Percentiles rank a stretch among this genome's conserved stretches.
These are phyloP conservation scores for Trypanosoma avium DNA, from an alignment of 208 protist genomes.

Conservation along the genomic window DNA sequence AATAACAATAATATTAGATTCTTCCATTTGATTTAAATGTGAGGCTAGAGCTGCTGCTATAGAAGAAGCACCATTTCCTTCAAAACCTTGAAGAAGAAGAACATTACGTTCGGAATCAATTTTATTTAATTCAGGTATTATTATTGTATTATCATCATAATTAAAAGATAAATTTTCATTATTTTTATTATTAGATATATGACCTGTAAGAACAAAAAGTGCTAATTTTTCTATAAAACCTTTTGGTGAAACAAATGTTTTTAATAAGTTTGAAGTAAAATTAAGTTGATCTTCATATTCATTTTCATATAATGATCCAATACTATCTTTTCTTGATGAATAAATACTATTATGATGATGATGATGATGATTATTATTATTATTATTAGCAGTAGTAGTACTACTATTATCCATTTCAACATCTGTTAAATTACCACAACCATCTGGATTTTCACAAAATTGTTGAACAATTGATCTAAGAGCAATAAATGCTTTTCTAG, in stretches of 20 bases:
- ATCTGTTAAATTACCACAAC: constrained; percentile 1
- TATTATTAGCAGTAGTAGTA: neutral
- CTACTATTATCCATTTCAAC: neutral
- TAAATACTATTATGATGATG: neutral
- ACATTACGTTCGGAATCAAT: constrained; percentile 27
- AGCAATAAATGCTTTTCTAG: constrained; percentile 48
- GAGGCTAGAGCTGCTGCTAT: constrained; percentile 47
- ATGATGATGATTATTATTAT: neutral
- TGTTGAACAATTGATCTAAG: constrained; percentile 47
- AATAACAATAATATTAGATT: constrained; percentile 36
- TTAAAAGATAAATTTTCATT: no score
- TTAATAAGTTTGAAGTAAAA: constrained; percentile 33
- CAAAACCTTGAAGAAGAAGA: constrained; percentile 56
- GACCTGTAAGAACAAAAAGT: constrained; percentile 46
- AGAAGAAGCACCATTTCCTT: constrained; percentile 79
- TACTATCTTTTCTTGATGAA: neutral
- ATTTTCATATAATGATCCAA: constrained; percentile 18
- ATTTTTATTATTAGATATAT: no score
- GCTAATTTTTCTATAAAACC: constrained; percentile 58
- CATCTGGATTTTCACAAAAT: constrained; percentile 29
- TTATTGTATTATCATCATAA: no score
- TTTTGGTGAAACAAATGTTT: constrained; percentile 57
- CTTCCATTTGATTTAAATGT: constrained; percentile 30
- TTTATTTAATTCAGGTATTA: no score
- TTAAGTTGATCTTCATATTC: constrained; percentile 33